These are phyloP conservation scores for Melastoma malabathricum DNA, from an alignment of 345 rosid genomes.

Conservation along the genomic window DNA sequence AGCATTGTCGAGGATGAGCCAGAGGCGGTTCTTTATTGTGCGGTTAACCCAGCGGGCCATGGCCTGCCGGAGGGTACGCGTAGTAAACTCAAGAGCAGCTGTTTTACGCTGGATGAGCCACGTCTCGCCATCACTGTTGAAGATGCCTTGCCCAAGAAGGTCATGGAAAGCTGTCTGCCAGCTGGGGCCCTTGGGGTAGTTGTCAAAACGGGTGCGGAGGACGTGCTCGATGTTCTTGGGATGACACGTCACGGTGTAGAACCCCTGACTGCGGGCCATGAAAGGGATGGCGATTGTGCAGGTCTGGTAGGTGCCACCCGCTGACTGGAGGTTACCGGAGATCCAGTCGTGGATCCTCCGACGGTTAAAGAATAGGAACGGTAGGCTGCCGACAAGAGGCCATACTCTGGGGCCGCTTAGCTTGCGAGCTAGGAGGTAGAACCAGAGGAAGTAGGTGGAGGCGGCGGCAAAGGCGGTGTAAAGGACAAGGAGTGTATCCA, in stretches of 20 bases:
- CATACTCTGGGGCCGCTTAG: constrained; percentile 60
- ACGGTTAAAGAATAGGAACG: constrained; percentile 42
- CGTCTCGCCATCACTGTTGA: constrained; percentile 81
- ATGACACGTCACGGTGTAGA: constrained; percentile 75
- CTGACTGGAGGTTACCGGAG: constrained; percentile 47
- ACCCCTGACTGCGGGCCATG: constrained; percentile 58
- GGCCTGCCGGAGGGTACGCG: constrained; percentile 74
- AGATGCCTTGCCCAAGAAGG: constrained; percentile 76
- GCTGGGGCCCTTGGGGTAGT: constrained; percentile 78
- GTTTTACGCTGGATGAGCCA: constrained; percentile 90
- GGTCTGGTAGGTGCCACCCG: constrained; percentile 78
- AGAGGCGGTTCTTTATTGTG: constrained; percentile 66
- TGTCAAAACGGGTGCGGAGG: constrained; percentile 67
- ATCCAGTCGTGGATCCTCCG: constrained; percentile 70
- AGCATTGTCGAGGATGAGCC: constrained; percentile 58
- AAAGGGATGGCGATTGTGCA: constrained; percentile 61
- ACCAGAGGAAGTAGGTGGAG: constrained; percentile 63
- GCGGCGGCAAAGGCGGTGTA: constrained; percentile 21
- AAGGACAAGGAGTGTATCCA: constrained; percentile 34
- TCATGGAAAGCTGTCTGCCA: constrained; percentile 81
- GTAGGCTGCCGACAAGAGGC: constrained; percentile 74
- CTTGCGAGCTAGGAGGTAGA: constrained; percentile 43
- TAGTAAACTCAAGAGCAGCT: constrained; percentile 86
- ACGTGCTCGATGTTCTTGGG: constrained; percentile 83
- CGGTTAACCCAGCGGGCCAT: constrained; percentile 93